phyloP scores from a whole-genome alignment of 2,329 filamentous ascomycete genomes.

The Nemania sp. region DNA sequence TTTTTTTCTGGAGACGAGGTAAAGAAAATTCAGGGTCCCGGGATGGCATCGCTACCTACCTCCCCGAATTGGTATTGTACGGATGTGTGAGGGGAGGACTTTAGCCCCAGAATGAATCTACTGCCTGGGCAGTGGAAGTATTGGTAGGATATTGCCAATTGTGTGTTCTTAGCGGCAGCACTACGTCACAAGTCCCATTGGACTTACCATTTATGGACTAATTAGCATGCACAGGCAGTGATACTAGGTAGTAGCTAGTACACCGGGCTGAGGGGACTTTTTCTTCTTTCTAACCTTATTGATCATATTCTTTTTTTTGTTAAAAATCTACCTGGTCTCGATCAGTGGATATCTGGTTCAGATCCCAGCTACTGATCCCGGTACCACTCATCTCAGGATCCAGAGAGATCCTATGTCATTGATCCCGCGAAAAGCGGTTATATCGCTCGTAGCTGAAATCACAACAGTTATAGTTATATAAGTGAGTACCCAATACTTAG shows the following conservation, averaged over 20 bases:
- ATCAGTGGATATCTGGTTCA: neutral
- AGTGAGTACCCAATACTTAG: too few relatives aligned
- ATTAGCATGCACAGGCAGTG: neutral
- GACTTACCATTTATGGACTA: neutral
- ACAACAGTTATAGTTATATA: too few relatives aligned
- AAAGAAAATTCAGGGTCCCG: neutral
- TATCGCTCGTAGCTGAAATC: slow-evolving; percentile 1
- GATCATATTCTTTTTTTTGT: neutral
- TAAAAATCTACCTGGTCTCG: neutral
- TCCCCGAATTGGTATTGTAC: slow-evolving; percentile 15
- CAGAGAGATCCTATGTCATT: slow-evolving; percentile 2
- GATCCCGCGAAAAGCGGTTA: neutral
- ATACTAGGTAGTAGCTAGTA: neutral
- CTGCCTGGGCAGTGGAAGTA: slow-evolving; percentile 1
- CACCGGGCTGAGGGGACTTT: too few relatives aligned
- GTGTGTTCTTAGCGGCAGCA: slow-evolving; percentile 25
- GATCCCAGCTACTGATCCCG: neutral
- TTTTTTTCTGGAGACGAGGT: too few relatives aligned
- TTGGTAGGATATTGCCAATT: slow-evolving; percentile 15
- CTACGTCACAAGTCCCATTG: slow-evolving; percentile 25
- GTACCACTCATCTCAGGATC: too few relatives aligned
- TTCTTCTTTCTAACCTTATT: neutral
- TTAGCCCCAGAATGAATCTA: too few relatives aligned
- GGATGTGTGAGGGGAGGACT: neutral
- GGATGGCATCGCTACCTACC: neutral